Percentiles rank a stretch among this genome's conserved stretches.
Evolutionary conservation across 2,329 filamentous ascomycete genomes (phyloP).

Genomic region (Trichophyton equinum): DNA sequence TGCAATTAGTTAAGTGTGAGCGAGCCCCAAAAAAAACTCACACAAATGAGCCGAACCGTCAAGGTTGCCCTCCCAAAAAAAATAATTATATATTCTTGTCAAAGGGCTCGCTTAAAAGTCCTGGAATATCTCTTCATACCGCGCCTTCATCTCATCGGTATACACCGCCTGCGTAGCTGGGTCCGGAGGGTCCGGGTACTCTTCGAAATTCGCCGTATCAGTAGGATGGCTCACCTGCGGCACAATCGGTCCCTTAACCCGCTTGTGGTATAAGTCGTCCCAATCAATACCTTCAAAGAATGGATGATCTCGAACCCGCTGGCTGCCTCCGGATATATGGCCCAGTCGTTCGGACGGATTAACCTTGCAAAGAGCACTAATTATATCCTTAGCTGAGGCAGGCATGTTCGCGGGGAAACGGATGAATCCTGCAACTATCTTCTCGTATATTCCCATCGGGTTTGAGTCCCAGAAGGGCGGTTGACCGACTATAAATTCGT

Average conservation of each 20-base stretch:
- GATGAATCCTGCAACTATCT: conserved; percentile 51
- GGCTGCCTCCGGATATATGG: conserved; percentile 48
- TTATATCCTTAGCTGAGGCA: conserved; percentile 47
- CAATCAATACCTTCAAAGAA: conserved; percentile 52
- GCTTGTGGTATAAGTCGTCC: conserved; percentile 49
- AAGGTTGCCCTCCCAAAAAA: background rate
- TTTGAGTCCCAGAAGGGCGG: conserved; percentile 59
- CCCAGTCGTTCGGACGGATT: conserved; percentile 51
- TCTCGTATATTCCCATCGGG: conserved; percentile 57
- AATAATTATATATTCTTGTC: background rate
- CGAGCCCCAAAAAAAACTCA: too few species aligned
- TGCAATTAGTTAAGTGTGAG: background rate
- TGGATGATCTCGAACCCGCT: conserved; percentile 47
- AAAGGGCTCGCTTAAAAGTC: conserved; percentile 40
- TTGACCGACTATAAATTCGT: conserved; percentile 55
- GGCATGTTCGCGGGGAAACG: conserved; percentile 50
- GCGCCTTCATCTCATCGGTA: conserved; percentile 47
- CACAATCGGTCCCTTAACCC: conserved; percentile 49
- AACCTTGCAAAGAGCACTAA: conserved; percentile 50
- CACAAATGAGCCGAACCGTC: background rate
- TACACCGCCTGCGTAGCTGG: conserved; percentile 40
- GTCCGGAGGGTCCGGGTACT: conserved; percentile 48
- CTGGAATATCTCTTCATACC: conserved; percentile 48
- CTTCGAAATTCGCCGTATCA: conserved; percentile 53
- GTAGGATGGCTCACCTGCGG: conserved; percentile 47